Base-by-base conservation (phyloP, 1,139 yeast species). In the Barnettozyma hawaiiensis region DNA sequence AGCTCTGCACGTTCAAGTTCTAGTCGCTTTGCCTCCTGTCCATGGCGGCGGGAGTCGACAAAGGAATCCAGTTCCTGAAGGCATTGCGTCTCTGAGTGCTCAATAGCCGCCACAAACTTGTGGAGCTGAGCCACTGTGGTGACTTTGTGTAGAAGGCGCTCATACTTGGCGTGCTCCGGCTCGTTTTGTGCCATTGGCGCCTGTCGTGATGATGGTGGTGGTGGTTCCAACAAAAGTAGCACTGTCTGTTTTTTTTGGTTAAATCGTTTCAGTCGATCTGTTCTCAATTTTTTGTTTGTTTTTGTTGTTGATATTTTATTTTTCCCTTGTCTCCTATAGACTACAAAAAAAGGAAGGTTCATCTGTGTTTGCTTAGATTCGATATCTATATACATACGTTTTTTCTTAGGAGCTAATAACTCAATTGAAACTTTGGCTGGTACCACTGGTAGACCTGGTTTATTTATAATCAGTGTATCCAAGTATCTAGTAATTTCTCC, bases 1-100 rank as follows among this genome's bases (percentile, higher is more conserved):
- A 74, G 55, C 45, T 70, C 74, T 5, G 76, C 68, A 47, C 76
- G 58, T 7, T 67, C 58, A 18, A 68, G 49, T 44, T 68, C 72
- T 36, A 64, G 43, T 27, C 56, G 61, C 43, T 63, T 58, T n/a
- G 60, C 49, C 31, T 59, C 60, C 43, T 55, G 60, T 33, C 59
- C 58, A 37, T 61, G 63, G 14, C 53, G 48, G 19, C 53, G 42
- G 12, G 54, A 37, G 12, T 53, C 55, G 22, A 55, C 49, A 42
- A 37, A 55, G 12, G 35, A 37, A 41, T 56, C 57, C 11, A 56
- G 45, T 6, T 54, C 58, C 24, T 46, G 47, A 11, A 43, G 36
- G 31, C 53, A 37, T 29, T 54, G 54, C 6, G 45, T 11, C 37
- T 55, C 56, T 7, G 56, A 44, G 22, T 45, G 42, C 36, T 53